Evolutionary conservation across 2,329 filamentous ascomycete species (phyloP), one percentile per base, ranked within the genome.

Genomic region (Stromatinia cepivora): DNA sequence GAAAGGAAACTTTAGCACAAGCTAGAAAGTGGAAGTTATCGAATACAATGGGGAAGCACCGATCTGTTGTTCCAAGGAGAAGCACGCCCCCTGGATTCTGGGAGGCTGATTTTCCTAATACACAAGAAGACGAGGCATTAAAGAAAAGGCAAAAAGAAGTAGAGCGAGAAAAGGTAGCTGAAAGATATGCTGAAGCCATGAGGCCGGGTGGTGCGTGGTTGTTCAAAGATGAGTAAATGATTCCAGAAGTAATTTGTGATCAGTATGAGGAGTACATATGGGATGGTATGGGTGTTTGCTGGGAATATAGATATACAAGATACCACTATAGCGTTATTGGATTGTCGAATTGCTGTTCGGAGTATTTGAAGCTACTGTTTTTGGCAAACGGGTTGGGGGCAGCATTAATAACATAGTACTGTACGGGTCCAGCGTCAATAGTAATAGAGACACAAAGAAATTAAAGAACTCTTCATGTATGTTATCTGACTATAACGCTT

Each of bases 11-110:
- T 28, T 86, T 97, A 79, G 75, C 93, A n/a, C 86, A 93, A 76
- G 94, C 94, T 17, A 90, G 90, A 76, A 90, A 88, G 0, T 86
- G 88, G 76, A 84, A 89, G 62, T 82, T 96, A 72, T 91, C 94
- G 1, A 89, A 94, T 76, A 85, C 87, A 71, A 88, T 87, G 78
- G 93, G 93, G 8, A 92, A 85, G 77, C 94, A 97, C 79, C 86
- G 91, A 69, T 87, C 94, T 74, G 85, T 88, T 39, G 93, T 90
- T 79, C 86, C 89, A 70, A 86, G 93, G 64, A 85, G 87, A 72
- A 84, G 82, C 57, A 92, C 91, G 13, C 94, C 95, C 17, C 92
- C 93, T 1, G 94, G 93, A 0, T 98, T 92, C 78, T 99, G 95
- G 95, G 85, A 92, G 67, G 86, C 90, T 1, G 94, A 97, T 74